These are phyloP conservation scores for Penicillium sp. DNA, from an alignment of 2,329 filamentous ascomycete genomes.

Conservation along the genomic window DNA sequence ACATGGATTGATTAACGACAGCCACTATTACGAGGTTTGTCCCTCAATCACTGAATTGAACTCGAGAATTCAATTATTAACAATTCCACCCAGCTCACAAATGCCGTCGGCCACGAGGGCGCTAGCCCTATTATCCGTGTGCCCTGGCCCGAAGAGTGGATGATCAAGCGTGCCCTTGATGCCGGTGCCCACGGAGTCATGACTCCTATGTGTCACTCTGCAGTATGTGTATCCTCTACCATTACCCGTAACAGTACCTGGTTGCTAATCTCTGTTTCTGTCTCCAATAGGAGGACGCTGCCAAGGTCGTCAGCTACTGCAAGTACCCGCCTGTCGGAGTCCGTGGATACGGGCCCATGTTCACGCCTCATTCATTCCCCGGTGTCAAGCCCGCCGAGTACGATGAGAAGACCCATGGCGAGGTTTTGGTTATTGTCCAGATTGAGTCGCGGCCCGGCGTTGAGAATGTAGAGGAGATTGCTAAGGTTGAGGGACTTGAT, in stretches of 20 bases:
- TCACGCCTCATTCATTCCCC: conserved; percentile 34
- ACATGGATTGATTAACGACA: conserved; percentile 42
- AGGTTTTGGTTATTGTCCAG: conserved; percentile 39
- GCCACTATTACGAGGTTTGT: conserved; percentile 39
- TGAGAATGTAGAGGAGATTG: conserved; percentile 48
- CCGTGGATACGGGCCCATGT: conserved; percentile 40
- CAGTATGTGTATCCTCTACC: conserved; percentile 13
- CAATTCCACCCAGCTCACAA: conserved; percentile 21
- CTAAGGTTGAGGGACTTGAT: conserved; percentile 43
- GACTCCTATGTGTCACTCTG: conserved; percentile 38
- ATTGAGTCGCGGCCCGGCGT: conserved; percentile 45
- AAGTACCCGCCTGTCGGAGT: conserved; percentile 36
- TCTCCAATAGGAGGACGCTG: conserved; percentile 26
- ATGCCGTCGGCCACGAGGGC: conserved; percentile 39
- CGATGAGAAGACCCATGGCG: conserved; percentile 35
- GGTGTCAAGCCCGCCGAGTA: conserved; percentile 32
- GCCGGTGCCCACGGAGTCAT: conserved; percentile 40
- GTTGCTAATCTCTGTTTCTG: neutral
- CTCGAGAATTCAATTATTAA: neutral
- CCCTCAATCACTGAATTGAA: neutral
- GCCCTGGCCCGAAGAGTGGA: conserved; percentile 38
- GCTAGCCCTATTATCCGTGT: conserved; percentile 39
- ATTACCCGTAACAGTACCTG: no score
- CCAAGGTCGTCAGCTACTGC: conserved; percentile 31
- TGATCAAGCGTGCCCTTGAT: conserved; percentile 44